Conservation (phyloP, 305 asterid genomes). For the Rubia peregrina region DNA sequence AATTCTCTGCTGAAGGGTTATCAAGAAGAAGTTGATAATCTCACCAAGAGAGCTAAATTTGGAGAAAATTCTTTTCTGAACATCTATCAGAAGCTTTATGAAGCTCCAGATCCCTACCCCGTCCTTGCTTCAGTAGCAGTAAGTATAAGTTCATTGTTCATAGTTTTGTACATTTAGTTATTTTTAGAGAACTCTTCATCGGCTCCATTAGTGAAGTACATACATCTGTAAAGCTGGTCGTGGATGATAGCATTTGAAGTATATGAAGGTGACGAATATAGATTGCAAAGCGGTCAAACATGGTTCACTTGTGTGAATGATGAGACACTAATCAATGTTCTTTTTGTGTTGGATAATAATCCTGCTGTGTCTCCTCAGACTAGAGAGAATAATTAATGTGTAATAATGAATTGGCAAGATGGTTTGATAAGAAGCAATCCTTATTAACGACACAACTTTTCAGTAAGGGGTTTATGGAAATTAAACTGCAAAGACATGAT, state of each 20-base stretch:
- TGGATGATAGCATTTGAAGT: background rate
- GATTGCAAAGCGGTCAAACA: background rate
- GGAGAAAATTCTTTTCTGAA: constrained; percentile 97
- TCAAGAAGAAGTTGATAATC: constrained; percentile 98
- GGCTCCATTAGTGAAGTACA: background rate
- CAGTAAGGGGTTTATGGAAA: background rate
- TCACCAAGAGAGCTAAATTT: constrained; percentile 87
- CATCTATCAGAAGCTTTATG: constrained; percentile 91
- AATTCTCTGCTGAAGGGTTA: constrained; percentile 83
- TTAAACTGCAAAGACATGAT: background rate
- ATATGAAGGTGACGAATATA: background rate
- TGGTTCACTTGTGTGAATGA: background rate
- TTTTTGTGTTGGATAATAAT: background rate
- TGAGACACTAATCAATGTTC: background rate
- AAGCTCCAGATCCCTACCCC: constrained; percentile 95
- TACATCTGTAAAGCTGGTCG: background rate
- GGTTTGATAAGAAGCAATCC: background rate
- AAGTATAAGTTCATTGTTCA: constrained; percentile 29
- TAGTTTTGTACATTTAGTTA: background rate
- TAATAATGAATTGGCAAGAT: background rate
- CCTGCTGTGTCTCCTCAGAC: background rate
- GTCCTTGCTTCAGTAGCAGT: constrained; percentile 75
- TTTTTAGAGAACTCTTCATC: background rate
- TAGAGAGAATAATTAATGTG: background rate
- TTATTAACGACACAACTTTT: background rate